phyloP scores from a whole-genome alignment of 1,284 basidiomycete species.

The Malassezia pachydermatis region DNA sequence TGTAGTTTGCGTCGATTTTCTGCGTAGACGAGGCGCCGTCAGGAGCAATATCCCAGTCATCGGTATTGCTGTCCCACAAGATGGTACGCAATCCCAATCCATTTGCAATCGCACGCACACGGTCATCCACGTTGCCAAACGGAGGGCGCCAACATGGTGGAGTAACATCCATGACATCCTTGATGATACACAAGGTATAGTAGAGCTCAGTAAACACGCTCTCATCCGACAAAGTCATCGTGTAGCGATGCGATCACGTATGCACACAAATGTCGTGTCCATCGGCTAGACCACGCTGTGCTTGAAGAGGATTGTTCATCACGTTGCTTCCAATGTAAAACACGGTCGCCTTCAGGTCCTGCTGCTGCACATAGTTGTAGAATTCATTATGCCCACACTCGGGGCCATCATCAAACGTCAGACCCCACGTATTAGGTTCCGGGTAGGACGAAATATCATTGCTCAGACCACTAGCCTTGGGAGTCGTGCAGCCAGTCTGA shows the following conservation, averaged over 20 bases:
- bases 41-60: slow-evolving; percentile 50
- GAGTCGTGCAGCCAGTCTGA: slow-evolving; percentile 31
- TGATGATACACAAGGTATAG: slow-evolving; percentile 53
- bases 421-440: slow-evolving; percentile 52
- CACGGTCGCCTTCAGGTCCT: slow-evolving; percentile 53
- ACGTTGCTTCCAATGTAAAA: slow-evolving; percentile 53
- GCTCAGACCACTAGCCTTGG: slow-evolving; percentile 35
- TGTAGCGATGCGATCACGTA: slow-evolving; percentile 51
- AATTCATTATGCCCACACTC: slow-evolving; percentile 52
- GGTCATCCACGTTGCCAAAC: slow-evolving; percentile 54
- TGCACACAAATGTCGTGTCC: slow-evolving; percentile 40
- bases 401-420: slow-evolving; percentile 53
- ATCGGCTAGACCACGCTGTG: slow-evolving; percentile 49
- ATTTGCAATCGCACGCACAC: slow-evolving; percentile 53
- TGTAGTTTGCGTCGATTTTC: slow-evolving; percentile 17
- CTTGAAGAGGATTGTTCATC: slow-evolving; percentile 54
- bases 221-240: slow-evolving; percentile 52
- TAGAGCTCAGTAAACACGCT: slow-evolving; percentile 55
- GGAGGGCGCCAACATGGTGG: slow-evolving; percentile 52
- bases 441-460: slow-evolving; percentile 49
- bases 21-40: slow-evolving; percentile 43
- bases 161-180: slow-evolving; percentile 52
- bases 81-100: slow-evolving; percentile 52
- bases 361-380: slow-evolving; percentile 51
- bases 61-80: slow-evolving; percentile 51